Evolutionary conservation across 1,139 yeast genomes (phyloP).

Genomic region (Candida sp.): DNA sequence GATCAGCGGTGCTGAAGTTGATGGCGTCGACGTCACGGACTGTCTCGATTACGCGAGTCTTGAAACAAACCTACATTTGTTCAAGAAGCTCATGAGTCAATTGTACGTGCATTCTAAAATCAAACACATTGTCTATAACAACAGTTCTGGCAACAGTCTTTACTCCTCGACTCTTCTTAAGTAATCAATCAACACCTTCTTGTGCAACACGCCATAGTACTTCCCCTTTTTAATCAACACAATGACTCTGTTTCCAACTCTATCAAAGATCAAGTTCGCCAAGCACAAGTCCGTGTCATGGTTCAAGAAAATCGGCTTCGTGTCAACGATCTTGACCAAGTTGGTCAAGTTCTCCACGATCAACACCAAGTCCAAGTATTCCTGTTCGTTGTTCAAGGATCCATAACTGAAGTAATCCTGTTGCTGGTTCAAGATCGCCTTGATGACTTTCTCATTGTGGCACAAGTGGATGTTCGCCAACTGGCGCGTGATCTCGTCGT

Average conservation of each 20-base stretch:
- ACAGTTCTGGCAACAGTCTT: background rate
- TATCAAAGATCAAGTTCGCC: constrained; percentile 58
- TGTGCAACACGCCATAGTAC: constrained; percentile 58
- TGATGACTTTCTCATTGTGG: constrained; percentile 17
- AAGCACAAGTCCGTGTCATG: constrained; percentile 54
- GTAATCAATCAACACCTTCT: constrained; percentile 57
- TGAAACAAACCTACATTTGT: constrained; percentile 14
- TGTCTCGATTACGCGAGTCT: constrained; percentile 8
- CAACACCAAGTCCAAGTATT: constrained; percentile 16
- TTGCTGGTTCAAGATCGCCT: constrained; percentile 8
- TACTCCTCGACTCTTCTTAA: constrained; percentile 22
- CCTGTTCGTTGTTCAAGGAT: constrained; percentile 16
- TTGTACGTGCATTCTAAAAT: constrained; percentile 14
- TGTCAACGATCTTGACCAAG: constrained; percentile 48
- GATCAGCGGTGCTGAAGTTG: background rate
- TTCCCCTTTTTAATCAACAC: constrained; percentile 54
- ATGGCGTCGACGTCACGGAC: background rate
- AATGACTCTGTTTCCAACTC: constrained; percentile 57
- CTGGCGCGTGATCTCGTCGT: constrained; percentile 11
- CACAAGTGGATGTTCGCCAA: constrained; percentile 7
- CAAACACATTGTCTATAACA: constrained; percentile 10
- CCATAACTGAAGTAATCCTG: constrained; percentile 28
- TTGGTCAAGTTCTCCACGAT: constrained; percentile 37
- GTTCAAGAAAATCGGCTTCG: constrained; percentile 54
- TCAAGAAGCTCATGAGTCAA: constrained; percentile 11